These are phyloP conservation scores for Prunus armeniaca DNA, from an alignment of 306 rosid genomes.

Conservation along the genomic window DNA sequence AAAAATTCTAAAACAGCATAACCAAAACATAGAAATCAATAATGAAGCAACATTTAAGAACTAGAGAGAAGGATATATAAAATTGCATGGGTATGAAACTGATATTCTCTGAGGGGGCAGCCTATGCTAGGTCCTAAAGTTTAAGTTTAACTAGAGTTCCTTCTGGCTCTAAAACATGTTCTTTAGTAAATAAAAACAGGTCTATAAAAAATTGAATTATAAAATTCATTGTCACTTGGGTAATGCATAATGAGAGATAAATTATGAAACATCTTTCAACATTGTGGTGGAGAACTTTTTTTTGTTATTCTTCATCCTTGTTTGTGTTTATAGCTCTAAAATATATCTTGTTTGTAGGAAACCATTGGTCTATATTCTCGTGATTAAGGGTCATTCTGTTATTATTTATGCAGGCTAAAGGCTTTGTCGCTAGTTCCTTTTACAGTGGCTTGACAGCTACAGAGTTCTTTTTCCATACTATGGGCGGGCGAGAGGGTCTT, in stretches of 20 bases:
- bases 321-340: background rate
- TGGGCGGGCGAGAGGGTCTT: conserved; percentile 98
- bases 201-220: background rate
- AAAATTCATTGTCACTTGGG: background rate
- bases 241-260: background rate
- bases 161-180: background rate
- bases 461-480: conserved; percentile 95
- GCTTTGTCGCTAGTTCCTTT: conserved; percentile 90
- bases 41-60: no score
- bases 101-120: no score
- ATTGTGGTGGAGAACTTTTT: no score
- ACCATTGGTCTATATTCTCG: background rate
- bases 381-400: conserved; percentile 23
- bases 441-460: conserved; percentile 92
- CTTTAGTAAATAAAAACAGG: background rate
- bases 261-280: background rate
- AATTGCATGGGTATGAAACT: no score
- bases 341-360: background rate
- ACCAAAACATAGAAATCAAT: no score
- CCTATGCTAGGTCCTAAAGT: background rate
- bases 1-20: no score
- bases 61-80: no score
- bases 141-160: background rate
- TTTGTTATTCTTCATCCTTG: background rate
- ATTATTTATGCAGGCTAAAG: conserved; percentile 76